These are phyloP conservation scores for Trametes elegans DNA, from an alignment of 768 basidiomycete genomes.

Conservation along the genomic window DNA sequence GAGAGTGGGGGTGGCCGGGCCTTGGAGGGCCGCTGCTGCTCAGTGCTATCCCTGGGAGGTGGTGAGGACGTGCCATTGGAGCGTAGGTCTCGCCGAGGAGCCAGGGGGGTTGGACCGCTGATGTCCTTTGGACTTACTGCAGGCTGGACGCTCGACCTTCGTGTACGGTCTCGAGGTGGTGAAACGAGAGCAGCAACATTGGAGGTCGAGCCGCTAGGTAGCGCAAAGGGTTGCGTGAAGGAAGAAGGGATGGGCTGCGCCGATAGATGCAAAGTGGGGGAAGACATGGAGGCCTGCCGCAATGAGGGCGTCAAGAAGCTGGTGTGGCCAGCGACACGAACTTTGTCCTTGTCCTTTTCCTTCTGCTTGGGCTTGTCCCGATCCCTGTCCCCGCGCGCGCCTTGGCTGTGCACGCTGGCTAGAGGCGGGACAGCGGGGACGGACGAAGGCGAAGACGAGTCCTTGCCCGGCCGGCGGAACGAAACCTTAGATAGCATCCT, in stretches of 20 bases:
- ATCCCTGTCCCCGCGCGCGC: constrained; percentile 19
- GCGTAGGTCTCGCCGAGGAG: constrained; percentile 33
- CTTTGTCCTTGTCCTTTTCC: constrained; percentile 34
- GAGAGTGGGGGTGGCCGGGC: constrained; percentile 25
- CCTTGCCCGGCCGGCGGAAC: constrained; percentile 42
- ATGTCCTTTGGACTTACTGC: constrained; percentile 36
- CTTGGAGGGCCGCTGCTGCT: constrained; percentile 29
- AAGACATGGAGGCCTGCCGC: constrained; percentile 70
- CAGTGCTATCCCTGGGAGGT: constrained; percentile 23
- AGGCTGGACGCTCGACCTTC: constrained; percentile 39
- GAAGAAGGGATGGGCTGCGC: constrained; percentile 55
- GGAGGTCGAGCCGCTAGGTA: constrained; percentile 48
- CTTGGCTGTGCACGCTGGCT: constrained; percentile 29
- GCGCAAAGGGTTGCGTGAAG: constrained; percentile 44
- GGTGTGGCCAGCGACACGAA: constrained; percentile 51
- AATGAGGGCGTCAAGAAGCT: constrained; percentile 66
- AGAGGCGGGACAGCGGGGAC: constrained; percentile 32
- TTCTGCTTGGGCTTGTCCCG: constrained; percentile 33
- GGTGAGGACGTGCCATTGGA: constrained; percentile 22
- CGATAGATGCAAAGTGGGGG: constrained; percentile 66
- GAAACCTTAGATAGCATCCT: constrained; percentile 53
- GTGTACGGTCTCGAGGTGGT: constrained; percentile 43
- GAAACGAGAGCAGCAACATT: constrained; percentile 44
- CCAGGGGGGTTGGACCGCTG: constrained; percentile 38
- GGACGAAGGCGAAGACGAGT: constrained; percentile 39